Evolutionary conservation across 208 protist species (phyloP).

Genomic region (Crithidia fasciculata): DNA sequence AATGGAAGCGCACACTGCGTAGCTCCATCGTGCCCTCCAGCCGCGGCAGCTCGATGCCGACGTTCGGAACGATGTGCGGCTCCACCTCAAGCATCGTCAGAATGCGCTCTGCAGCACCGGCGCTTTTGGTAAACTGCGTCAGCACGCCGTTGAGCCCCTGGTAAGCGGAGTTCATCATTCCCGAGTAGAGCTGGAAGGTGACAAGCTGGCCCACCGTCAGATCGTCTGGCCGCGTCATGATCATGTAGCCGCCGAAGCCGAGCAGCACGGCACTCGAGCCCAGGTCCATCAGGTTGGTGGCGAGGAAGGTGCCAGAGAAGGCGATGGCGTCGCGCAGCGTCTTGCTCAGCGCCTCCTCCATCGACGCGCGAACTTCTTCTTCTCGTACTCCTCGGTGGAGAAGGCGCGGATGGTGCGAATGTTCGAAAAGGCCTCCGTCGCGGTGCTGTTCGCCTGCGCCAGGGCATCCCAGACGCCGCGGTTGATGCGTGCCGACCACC

Average conservation of each 20-base stretch:
- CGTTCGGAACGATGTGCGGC: slow-evolving; percentile 33
- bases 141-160: slow-evolving; percentile 48
- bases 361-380: slow-evolving; percentile 41
- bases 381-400: slow-evolving; percentile 55
- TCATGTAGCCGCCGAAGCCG: slow-evolving; percentile 59
- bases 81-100: slow-evolving; percentile 50
- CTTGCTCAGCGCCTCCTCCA: slow-evolving; percentile 50
- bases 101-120: slow-evolving; percentile 57
- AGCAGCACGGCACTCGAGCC: slow-evolving; percentile 42
- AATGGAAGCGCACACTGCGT: slow-evolving; percentile 51
- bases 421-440: slow-evolving; percentile 66
- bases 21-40: slow-evolving; percentile 46
- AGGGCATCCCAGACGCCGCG: slow-evolving; percentile 60
- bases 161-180: slow-evolving; percentile 56
- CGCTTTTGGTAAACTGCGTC: slow-evolving; percentile 50
- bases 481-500: slow-evolving; percentile 51
- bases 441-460: slow-evolving; percentile 55
- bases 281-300: slow-evolving; percentile 50
- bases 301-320: slow-evolving; percentile 39
- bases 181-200: slow-evolving; percentile 63
- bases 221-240: slow-evolving; percentile 42
- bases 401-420: slow-evolving; percentile 71
- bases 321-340: slow-evolving; percentile 44
- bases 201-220: slow-evolving; percentile 57
- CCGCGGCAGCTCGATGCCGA: slow-evolving; percentile 35